Percentiles rank a stretch among this genome's conserved stretches.
Evolutionary conservation across 306 rosid genomes (phyloP).

Genomic region (Astragalus glycyphyllos): DNA sequence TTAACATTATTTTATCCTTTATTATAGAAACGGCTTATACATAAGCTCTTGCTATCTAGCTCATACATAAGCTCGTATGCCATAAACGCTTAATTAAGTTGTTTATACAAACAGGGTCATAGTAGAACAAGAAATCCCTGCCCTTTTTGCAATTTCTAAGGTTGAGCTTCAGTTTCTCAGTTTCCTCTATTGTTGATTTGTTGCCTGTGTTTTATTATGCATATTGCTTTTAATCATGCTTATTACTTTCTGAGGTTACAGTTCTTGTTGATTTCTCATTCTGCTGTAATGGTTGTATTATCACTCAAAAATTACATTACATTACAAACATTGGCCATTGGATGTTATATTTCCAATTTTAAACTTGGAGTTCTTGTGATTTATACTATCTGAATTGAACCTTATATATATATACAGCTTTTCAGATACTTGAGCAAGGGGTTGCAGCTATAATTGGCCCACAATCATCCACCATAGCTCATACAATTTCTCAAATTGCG

Average conservation of each 20-base stretch:
- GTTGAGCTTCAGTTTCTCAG: constrained; percentile 19
- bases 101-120: no score
- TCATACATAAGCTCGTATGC: no score
- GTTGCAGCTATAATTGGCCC: constrained; percentile 84
- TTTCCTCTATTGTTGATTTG: constrained; percentile 5
- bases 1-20: no score
- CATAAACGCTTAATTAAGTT: no score
- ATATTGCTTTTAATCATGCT: constrained; percentile 16
- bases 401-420: constrained; percentile 59
- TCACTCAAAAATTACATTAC: constrained; percentile 23
- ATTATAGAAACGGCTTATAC: no score
- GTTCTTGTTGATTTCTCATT: constrained; percentile 35
- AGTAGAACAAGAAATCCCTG: constrained; percentile 6
- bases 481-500: constrained; percentile 76
- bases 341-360: constrained; percentile 33
- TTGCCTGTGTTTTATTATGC: constrained; percentile 11
- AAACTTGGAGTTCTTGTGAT: constrained; percentile 39
- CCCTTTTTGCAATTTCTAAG: background rate
- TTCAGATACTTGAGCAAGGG: constrained; percentile 75
- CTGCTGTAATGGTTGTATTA: constrained; percentile 26
- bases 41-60: no score
- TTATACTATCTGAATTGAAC: constrained; percentile 37
- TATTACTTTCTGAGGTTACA: constrained; percentile 26
- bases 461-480: constrained; percentile 85
- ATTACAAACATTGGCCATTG: background rate